These are phyloP conservation scores for Nemania sp. DNA, from an alignment of 2,329 filamentous ascomycete genomes.

Conservation along the genomic window DNA sequence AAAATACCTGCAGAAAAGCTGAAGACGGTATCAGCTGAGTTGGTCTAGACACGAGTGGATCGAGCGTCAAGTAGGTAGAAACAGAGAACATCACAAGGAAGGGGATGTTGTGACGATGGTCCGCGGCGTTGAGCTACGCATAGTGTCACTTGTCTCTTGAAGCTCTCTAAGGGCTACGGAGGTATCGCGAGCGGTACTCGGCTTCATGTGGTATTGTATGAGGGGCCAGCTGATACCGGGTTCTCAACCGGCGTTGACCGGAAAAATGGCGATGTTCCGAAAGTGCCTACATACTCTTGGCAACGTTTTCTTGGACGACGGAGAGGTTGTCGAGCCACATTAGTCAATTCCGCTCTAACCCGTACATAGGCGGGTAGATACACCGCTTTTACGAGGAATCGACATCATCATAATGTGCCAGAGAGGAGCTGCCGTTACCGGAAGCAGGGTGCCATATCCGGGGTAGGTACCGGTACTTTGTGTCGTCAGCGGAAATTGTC, in stretches of 20 bases:
- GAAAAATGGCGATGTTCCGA: conserved; percentile 10
- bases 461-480: conserved; percentile 18
- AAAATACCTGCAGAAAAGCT: no score
- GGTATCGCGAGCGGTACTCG: not conserved
- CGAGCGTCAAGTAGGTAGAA: no score
- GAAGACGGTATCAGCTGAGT: no score
- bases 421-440: not conserved
- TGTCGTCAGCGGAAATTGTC: conserved; percentile 17
- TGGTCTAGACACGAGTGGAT: no score
- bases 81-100: no score
- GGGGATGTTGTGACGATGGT: no score
- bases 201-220: not conserved
- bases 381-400: conserved; percentile 15
- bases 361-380: not conserved
- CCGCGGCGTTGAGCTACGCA: no score
- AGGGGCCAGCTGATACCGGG: conserved; percentile 1
- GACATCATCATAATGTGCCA: conserved; percentile 5
- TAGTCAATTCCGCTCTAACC: not conserved
- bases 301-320: not conserved
- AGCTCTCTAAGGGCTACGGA: no score
- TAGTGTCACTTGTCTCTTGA: no score
- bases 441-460: conserved; percentile 6
- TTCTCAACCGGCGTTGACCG: conserved; percentile 19
- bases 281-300: not conserved
- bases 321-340: not conserved